phyloP scores from a whole-genome alignment of 2,329 filamentous ascomycete genomes.

The Penicillium concentricum region DNA sequence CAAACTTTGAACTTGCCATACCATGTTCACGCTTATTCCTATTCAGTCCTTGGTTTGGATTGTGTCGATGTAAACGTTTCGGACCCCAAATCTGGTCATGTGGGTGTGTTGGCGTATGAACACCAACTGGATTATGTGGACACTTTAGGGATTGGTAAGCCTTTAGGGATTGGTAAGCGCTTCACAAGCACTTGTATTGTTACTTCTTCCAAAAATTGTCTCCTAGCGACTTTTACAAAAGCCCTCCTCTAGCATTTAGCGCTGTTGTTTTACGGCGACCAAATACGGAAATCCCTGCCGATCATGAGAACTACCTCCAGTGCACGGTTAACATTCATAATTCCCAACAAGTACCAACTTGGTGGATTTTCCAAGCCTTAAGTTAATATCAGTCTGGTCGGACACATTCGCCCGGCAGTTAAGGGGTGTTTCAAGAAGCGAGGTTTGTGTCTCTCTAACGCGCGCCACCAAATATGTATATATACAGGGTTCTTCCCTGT shows the following conservation, averaged over 20 bases:
- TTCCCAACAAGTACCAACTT: not conserved
- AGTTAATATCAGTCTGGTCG: not conserved
- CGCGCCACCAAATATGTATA: not conserved
- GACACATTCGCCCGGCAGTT: not conserved
- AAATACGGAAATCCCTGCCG: not conserved
- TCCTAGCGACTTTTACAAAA: no score
- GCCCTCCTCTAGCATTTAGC: not conserved
- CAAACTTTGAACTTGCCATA: not conserved
- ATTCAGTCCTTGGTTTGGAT: not conserved
- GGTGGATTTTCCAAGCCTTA: not conserved
- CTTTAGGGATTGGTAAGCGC: not conserved
- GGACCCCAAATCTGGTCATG: not conserved
- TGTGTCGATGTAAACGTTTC: not conserved
- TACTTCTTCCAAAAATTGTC: not conserved
- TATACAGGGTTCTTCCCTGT: not conserved
- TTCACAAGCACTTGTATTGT: not conserved
- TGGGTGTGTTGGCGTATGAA: not conserved
- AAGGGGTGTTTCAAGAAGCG: constrained; percentile 2
- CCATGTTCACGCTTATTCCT: not conserved
- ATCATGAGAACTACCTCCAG: not conserved
- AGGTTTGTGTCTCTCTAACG: not conserved
- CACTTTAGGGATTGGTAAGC: no score
- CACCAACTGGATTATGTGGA: no score
- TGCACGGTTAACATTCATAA: not conserved
- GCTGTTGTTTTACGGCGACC: not conserved